Conservation (phyloP, 257 asterid species). For the Nicotiana undulata region DNA sequence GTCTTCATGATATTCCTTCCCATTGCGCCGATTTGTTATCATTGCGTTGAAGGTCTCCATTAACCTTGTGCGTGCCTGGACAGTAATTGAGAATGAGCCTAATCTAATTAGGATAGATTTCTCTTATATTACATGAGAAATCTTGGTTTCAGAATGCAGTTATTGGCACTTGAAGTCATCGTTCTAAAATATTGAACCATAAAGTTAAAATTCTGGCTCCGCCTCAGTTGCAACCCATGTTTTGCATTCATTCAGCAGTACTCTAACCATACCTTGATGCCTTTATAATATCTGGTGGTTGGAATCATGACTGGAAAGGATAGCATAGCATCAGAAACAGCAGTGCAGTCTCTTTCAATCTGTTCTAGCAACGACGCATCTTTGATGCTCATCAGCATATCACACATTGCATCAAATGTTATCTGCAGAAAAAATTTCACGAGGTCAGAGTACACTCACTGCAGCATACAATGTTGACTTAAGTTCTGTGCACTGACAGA, state of each 20-base stretch:
- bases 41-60: conserved; percentile 36
- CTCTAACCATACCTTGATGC: conserved; percentile 33
- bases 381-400: conserved; percentile 39
- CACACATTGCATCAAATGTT: conserved; percentile 49
- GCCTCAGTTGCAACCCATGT: neutral
- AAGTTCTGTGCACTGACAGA: neutral
- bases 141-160: neutral
- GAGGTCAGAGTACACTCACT: neutral
- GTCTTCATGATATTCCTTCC: conserved; percentile 30
- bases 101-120: neutral
- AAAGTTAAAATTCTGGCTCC: too few species aligned
- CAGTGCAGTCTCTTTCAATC: conserved; percentile 34
- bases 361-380: conserved; percentile 25
- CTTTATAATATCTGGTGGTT: conserved; percentile 48
- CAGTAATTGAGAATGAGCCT: neutral
- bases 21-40: conserved; percentile 29
- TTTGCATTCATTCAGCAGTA: neutral
- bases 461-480: neutral
- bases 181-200: too few species aligned
- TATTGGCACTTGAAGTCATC: too few species aligned
- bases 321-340: conserved; percentile 43
- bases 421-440: conserved; percentile 24
- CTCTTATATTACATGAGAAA: neutral
- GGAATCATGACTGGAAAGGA: conserved; percentile 52
- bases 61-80: conserved; percentile 44